phyloP scores from a whole-genome alignment of 192 early-diverging fungal species.

The Rhizophagus clarus region DNA sequence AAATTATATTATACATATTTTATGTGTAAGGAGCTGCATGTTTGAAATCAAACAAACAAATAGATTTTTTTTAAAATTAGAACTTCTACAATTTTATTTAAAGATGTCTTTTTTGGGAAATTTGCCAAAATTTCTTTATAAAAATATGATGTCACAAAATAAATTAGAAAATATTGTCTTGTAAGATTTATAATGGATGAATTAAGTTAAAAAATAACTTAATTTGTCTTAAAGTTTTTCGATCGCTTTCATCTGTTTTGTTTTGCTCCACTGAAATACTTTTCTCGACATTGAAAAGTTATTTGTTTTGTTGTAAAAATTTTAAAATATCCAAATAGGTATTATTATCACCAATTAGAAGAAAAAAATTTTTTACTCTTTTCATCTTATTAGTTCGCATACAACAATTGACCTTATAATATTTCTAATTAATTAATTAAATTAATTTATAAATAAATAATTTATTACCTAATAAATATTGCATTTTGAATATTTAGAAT shows the following conservation, averaged over 20 bases:
- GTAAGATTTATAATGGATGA: too few species aligned
- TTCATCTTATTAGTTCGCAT: background rate
- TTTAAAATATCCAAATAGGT: background rate
- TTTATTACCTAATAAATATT: background rate
- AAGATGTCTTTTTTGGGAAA: background rate
- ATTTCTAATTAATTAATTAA: background rate
- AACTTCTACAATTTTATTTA: background rate
- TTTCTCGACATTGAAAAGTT: too few species aligned
- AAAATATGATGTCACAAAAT: background rate
- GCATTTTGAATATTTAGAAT: background rate
- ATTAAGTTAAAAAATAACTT: background rate
- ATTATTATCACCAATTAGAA: background rate
- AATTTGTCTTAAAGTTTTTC: too few species aligned
- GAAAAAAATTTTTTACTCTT: background rate
- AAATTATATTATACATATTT: background rate
- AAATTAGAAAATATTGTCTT: background rate
- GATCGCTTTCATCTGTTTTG: too few species aligned
- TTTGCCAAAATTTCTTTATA: background rate
- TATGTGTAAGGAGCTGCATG: background rate
- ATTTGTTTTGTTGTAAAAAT: too few species aligned
- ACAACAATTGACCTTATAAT: background rate
- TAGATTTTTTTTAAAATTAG: background rate
- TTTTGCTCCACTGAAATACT: too few species aligned
- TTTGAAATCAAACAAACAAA: background rate
- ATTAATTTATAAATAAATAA: background rate